Percentiles rank a stretch among this genome's conserved stretches.
These are phyloP conservation scores for Boletus huronensis DNA, from an alignment of 768 basidiomycete genomes.

Conservation along the genomic window DNA sequence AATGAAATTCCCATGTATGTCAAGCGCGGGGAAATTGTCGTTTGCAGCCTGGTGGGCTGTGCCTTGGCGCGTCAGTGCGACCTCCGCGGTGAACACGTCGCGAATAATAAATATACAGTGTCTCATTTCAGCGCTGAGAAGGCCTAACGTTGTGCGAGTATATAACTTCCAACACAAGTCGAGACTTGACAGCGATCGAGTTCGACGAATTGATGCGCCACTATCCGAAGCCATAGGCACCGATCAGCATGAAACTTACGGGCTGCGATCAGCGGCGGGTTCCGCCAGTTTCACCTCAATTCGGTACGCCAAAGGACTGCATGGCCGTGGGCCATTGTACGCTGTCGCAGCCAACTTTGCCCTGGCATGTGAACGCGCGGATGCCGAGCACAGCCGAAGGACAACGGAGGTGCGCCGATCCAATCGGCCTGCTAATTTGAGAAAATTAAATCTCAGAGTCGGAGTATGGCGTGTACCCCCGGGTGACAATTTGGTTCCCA, in stretches of 20 bases:
- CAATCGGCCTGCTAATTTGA: not conserved
- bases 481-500: slow-evolving; percentile 1
- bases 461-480: not conserved
- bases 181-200: not conserved
- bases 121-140: not conserved
- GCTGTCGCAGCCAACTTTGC: not conserved
- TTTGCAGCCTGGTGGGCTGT: not conserved
- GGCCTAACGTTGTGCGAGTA: not conserved
- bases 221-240: not conserved
- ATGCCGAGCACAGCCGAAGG: not conserved
- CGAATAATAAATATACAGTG: not conserved
- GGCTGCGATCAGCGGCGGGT: not conserved
- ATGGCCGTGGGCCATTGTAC: not conserved
- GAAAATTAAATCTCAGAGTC: not conserved
- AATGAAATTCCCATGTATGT: not conserved
- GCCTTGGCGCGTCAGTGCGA: not conserved
- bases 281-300: not conserved
- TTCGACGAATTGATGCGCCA: not conserved
- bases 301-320: not conserved
- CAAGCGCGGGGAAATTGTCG: not conserved
- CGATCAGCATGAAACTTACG: not conserved
- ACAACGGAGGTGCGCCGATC: not conserved
- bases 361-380: not conserved
- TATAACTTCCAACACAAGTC: not conserved
- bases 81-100: not conserved